Base-by-base conservation (phyloP, 176 grass and related monocot species). In the Ensete ventricosum region DNA sequence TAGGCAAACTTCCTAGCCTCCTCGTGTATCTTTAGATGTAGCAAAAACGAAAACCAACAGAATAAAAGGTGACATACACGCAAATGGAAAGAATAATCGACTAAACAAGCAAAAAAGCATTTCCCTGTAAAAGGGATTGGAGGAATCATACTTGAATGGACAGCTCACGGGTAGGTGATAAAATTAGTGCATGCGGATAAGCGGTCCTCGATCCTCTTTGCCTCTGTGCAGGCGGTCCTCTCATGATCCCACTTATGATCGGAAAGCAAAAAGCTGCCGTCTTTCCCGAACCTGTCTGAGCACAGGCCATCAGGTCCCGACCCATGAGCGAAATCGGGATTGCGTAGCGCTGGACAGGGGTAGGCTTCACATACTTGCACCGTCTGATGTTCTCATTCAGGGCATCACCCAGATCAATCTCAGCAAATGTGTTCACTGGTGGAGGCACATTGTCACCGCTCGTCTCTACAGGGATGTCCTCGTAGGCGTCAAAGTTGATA, bases 401-500 rank as follows among this genome's bases (percentile, higher is more conserved):
- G 6, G 79, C 86, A 71, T 89, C 68, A 19, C 92, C 92, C 77
- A 96, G 71, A 83, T 96, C 92, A 79, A 96, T 96, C 60, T 89
- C 88, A 23, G 86, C 88, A 77, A 96, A 96, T 13, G 92, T 96
- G 66, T 88, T 88, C 77, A 91, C 92, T 3, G 88, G 77, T 54
- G 82, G 43, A 72, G 92, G 92, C 50, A 96, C 88, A 43, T 87
- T 85, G 52, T 91, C 83, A 50, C 92, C 92, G 80, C 88, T 96
- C 19, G 89, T 91, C 52, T 96, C 92, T 49, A 96, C 92, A 63
- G 92, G 92, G 57, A 96, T 96, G 65, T 96, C 92, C 82, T 96
- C 92, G 26, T 96, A 96, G 1, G 92, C 92, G 48, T 96, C 92
- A 87, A 96, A 96, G 67, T 96, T 96, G 66, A 96, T 96, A n/a